phyloP scores from a whole-genome alignment of 768 basidiomycete species.

The Mycena belliarum region DNA sequence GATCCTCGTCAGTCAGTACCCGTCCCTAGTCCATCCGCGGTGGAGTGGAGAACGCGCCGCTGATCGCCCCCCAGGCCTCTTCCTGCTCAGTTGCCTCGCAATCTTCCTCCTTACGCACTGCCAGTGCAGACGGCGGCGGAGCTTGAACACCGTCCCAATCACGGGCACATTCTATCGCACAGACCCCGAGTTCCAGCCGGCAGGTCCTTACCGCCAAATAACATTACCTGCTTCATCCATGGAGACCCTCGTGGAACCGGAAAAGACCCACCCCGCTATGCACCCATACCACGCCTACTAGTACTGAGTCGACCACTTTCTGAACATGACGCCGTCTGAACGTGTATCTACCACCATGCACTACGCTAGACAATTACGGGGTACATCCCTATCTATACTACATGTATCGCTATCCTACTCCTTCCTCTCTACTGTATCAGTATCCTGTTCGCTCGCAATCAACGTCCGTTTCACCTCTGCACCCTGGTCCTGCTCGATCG shows the following conservation, averaged over 20 bases:
- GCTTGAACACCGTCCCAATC: neutral
- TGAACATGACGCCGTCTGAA: neutral
- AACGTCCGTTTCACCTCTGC: constrained; percentile 16
- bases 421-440: neutral
- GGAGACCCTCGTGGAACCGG: constrained; percentile 8
- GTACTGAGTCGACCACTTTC: neutral
- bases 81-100: neutral
- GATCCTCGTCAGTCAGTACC: constrained; percentile 1
- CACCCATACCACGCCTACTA: constrained; percentile 8
- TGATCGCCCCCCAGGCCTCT: neutral
- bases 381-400: neutral
- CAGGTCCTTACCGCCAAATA: neutral
- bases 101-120: neutral
- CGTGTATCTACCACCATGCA: constrained; percentile 5
- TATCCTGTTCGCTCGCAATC: neutral
- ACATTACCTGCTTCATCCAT: neutral
- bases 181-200: neutral
- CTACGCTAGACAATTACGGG: neutral
- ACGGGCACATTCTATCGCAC: neutral
- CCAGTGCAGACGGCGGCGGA: constrained; percentile 1
- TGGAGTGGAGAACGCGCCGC: neutral
- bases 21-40: too few species aligned
- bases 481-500: neutral
- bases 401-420: constrained; percentile 8
- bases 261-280: constrained; percentile 2